A percentile compares a stretch with the other conserved stretches of the same genome.
Conservation (phyloP, 345 rosid species). For the Litchi chinensis region DNA sequence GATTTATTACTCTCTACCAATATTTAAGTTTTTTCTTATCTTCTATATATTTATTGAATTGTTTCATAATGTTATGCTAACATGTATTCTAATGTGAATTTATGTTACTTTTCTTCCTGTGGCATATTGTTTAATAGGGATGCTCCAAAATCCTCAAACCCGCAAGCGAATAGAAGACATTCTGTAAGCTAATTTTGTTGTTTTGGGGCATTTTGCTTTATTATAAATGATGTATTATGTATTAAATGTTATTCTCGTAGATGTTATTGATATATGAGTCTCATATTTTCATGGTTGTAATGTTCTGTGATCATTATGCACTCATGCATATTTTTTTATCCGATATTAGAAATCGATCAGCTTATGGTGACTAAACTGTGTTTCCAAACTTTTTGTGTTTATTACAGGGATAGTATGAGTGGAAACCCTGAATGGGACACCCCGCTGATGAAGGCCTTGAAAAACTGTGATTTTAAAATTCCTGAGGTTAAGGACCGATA, state of each 20-base stretch:
- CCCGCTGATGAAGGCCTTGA: conserved; percentile 75
- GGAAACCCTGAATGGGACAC: conserved; percentile 86
- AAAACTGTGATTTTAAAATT: conserved; percentile 82
- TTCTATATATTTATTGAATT: neutral
- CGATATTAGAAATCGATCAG: neutral
- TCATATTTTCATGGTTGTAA: neutral
- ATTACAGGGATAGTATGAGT: conserved; percentile 72
- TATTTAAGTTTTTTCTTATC: neutral
- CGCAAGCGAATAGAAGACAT: conserved; percentile 88
- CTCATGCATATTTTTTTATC: neutral
- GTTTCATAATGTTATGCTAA: neutral
- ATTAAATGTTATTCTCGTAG: neutral
- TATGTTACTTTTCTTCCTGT: neutral
- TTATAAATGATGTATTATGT: conserved; percentile 13
- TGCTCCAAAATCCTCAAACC: conserved; percentile 90
- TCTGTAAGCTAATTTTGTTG: conserved; percentile 59
- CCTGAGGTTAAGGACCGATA: conserved; percentile 92
- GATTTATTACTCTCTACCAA: neutral
- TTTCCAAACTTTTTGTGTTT: neutral
- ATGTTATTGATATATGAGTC: neutral
- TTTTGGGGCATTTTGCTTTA: conserved; percentile 2
- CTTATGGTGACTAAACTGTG: conserved; percentile 3
- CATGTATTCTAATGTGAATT: neutral
- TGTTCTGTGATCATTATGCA: neutral
- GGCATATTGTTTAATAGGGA: conserved; percentile 53